Percentiles rank a stretch among this genome's conserved stretches.
phyloP scores from a whole-genome alignment of 176 grass and related monocot species.

The Tillandsia fasciculata region DNA sequence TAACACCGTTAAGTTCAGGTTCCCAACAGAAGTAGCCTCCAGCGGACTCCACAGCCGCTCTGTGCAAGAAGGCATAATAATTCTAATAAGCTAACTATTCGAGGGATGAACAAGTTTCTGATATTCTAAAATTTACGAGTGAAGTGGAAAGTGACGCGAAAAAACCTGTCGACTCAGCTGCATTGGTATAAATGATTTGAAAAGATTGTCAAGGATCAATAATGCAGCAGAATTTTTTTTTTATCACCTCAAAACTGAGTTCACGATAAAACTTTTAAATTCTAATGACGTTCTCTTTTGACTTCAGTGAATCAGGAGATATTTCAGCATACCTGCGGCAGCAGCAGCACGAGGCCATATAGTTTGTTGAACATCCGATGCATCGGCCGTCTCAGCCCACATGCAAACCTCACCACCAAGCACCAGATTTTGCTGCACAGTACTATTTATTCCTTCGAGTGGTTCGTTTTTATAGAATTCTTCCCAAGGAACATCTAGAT shows the following conservation, averaged over 20 bases:
- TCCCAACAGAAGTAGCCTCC: conserved; percentile 48
- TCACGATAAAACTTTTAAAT: not conserved
- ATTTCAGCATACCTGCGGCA: conserved; percentile 46
- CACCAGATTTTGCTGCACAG: conserved; percentile 60
- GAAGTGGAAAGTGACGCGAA: not conserved
- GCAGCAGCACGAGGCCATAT: conserved; percentile 95
- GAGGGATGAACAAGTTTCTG: not conserved
- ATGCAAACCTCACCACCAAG: conserved; percentile 92
- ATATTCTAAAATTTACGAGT: too few relatives aligned
- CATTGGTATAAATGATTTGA: too few relatives aligned
- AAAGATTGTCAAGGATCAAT: not conserved
- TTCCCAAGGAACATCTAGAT: conserved; percentile 90
- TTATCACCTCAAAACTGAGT: not conserved
- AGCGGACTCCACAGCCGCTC: conserved; percentile 80
- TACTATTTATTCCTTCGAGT: conserved; percentile 52
- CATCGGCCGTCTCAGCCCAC: conserved; percentile 84
- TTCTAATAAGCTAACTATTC: not conserved
- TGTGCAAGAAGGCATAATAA: conserved; percentile 18
- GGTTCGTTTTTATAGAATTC: conserved; percentile 69
- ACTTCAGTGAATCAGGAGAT: not conserved
- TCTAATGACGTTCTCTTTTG: not conserved
- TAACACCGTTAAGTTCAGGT: conserved; percentile 59
- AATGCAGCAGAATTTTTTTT: not conserved
- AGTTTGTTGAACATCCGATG: conserved; percentile 77
- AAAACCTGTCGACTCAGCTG: not conserved